Percentiles rank a stretch among this genome's conserved stretches.
phyloP scores from a whole-genome alignment of 805 yeast genomes.

The Zygotorulaspora sp. region DNA sequence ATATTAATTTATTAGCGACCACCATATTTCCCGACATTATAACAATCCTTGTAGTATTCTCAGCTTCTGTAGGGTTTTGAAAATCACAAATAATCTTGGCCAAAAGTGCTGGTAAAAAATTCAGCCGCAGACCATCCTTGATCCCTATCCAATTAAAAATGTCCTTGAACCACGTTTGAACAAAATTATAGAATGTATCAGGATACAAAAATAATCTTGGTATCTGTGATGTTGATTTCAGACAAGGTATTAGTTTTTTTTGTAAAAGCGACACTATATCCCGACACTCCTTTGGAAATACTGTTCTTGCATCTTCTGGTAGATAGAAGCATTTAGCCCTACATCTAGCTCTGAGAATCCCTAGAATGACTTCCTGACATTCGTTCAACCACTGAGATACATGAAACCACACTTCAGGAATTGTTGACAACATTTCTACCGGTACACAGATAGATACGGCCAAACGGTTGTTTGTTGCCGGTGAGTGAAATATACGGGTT shows the following conservation, averaged over 20 bases:
- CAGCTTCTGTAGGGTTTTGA: slow-evolving; percentile 18
- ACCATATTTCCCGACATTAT: slow-evolving; percentile 57
- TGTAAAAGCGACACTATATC: slow-evolving; percentile 28
- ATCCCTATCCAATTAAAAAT: slow-evolving; percentile 41
- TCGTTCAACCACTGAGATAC: slow-evolving; percentile 31
- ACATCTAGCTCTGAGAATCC: slow-evolving; percentile 4
- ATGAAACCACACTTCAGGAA: slow-evolving; percentile 35
- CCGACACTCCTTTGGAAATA: slow-evolving; percentile 22
- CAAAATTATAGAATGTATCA: slow-evolving; percentile 24
- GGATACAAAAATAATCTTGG: slow-evolving; percentile 39
- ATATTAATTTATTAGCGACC: slow-evolving; percentile 55
- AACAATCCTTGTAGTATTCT: slow-evolving; percentile 45
- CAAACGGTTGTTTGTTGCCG: slow-evolving; percentile 23
- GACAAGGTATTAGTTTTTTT: slow-evolving; percentile 30
- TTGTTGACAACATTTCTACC: slow-evolving; percentile 23
- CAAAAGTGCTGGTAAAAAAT: slow-evolving; percentile 28
- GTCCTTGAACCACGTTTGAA: slow-evolving; percentile 39
- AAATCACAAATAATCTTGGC: slow-evolving; percentile 29
- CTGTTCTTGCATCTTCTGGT: slow-evolving; percentile 16
- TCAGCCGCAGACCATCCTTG: slow-evolving; percentile 39
- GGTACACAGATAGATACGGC: slow-evolving; percentile 36
- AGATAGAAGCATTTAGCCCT: slow-evolving; percentile 4
- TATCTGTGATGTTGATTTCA: slow-evolving; percentile 30
- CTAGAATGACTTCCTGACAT: slow-evolving; percentile 25
- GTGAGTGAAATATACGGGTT: slow-evolving; percentile 33